phyloP scores from a whole-genome alignment of 2,329 filamentous ascomycete species.

The Zymoseptoria pseudotritici region DNA sequence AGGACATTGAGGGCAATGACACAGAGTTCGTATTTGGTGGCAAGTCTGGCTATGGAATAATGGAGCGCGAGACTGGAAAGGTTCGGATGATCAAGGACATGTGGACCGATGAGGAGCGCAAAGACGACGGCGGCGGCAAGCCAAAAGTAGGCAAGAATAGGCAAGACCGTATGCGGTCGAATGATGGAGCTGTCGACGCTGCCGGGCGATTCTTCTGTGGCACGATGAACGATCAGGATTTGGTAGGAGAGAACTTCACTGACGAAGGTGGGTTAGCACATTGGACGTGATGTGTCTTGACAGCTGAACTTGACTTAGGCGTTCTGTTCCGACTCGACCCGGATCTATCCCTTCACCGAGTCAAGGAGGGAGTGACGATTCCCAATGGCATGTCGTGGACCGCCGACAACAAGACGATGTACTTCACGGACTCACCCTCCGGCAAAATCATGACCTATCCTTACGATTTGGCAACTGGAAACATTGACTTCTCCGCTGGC shows the following conservation, averaged over 20 bases:
- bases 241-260: constrained; percentile 22
- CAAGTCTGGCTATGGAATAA: constrained; percentile 73
- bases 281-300: not conserved
- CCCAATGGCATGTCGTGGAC: constrained; percentile 61
- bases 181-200: constrained; percentile 76
- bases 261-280: constrained; percentile 29
- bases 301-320: constrained; percentile 42
- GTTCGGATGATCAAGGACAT: constrained; percentile 51
- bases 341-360: constrained; percentile 51
- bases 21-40: constrained; percentile 68
- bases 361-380: constrained; percentile 43
- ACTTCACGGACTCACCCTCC: constrained; percentile 67
- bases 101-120: constrained; percentile 47
- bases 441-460: constrained; percentile 67
- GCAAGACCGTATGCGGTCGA: constrained; percentile 52
- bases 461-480: constrained; percentile 58
- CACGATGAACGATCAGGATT: constrained; percentile 71
- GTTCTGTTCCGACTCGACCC: constrained; percentile 65
- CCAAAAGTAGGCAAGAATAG: constrained; percentile 30
- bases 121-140: constrained; percentile 27
- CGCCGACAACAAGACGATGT: constrained; percentile 46
- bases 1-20: constrained; percentile 61
- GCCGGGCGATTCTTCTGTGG: constrained; percentile 79
- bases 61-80: constrained; percentile 56
- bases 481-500: constrained; percentile 58